phyloP scores from a whole-genome alignment of 78 protist species.

The Dictyostelium intermedium region DNA sequence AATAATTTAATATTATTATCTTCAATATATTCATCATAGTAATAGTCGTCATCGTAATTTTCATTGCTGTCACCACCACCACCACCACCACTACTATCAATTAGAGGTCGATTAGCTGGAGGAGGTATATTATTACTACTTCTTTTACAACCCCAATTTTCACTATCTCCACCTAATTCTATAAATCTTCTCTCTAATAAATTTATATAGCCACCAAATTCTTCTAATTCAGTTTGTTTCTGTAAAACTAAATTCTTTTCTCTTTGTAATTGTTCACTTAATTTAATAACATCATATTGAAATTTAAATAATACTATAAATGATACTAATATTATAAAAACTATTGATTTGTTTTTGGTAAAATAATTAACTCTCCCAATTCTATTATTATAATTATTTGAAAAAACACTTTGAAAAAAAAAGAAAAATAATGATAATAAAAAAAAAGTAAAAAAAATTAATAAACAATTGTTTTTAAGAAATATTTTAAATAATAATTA shows the following conservation, averaged over 20 bases:
- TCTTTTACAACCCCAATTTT: constrained; percentile 45
- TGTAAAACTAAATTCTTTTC: neutral
- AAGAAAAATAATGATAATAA: neutral
- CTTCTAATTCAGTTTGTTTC: neutral
- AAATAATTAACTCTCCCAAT: neutral
- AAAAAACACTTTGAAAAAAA: neutral
- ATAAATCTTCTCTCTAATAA: constrained; percentile 18
- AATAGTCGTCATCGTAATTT: neutral
- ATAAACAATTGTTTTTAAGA: too few species aligned
- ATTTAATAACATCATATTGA: neutral
- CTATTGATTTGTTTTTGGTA: neutral
- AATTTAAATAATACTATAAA: neutral
- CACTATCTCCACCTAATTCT: constrained; percentile 26
- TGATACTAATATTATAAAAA: neutral
- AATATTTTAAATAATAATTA: too few species aligned
- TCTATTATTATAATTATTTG: neutral
- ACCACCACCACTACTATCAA: too few species aligned
- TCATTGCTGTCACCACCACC: neutral
- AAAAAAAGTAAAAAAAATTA: too few species aligned
- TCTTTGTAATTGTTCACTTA: neutral
- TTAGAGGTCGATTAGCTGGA: too few species aligned
- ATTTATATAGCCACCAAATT: neutral
- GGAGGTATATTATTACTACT: neutral
- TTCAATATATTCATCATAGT: neutral
- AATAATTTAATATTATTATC: neutral